Conservation (phyloP, 177 flowering plant genomes). For the Vitis hybrid region DNA sequence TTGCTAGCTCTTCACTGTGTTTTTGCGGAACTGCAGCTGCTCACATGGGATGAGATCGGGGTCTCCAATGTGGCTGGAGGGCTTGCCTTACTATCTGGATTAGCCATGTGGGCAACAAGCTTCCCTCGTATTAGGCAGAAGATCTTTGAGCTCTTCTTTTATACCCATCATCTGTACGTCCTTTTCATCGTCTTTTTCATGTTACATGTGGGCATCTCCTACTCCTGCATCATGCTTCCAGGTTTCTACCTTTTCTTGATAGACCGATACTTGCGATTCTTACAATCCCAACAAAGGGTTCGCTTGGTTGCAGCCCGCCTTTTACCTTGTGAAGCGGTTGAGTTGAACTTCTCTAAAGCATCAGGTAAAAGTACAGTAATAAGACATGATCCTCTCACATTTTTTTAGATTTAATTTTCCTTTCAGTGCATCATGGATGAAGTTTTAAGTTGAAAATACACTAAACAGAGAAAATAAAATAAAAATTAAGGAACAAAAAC, state of each 20-base stretch:
- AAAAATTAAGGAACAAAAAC: too few relatives aligned
- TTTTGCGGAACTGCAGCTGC: background rate
- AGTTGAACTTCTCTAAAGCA: conserved; percentile 14
- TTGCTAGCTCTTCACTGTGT: background rate
- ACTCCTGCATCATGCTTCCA: conserved; percentile 15
- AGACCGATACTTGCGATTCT: conserved; percentile 11
- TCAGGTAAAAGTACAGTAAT: conserved; percentile 4
- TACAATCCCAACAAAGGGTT: conserved; percentile 1
- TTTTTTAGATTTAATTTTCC: background rate
- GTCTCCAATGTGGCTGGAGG: conserved; percentile 14
- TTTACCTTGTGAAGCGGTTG: conserved; percentile 9
- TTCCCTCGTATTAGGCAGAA: conserved; percentile 5
- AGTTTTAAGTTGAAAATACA: too few relatives aligned
- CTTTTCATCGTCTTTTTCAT: conserved; percentile 11
- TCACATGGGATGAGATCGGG: conserved; percentile 5
- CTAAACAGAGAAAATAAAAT: too few relatives aligned
- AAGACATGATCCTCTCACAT: background rate
- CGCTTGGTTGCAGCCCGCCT: conserved; percentile 9
- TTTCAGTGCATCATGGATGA: too few relatives aligned
- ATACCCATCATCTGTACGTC: conserved; percentile 9
- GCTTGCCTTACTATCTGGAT: background rate
- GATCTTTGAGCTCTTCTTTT: conserved; percentile 18
- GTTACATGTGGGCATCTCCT: conserved; percentile 13
- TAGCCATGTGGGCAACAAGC: conserved; percentile 11
- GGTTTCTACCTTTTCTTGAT: conserved; percentile 16